A percentile compares a stretch with the other conserved stretches of the same genome.
Evolutionary conservation across 495 filamentous ascomycete species (phyloP).

Genomic region (Mycothermus thermophilus): DNA sequence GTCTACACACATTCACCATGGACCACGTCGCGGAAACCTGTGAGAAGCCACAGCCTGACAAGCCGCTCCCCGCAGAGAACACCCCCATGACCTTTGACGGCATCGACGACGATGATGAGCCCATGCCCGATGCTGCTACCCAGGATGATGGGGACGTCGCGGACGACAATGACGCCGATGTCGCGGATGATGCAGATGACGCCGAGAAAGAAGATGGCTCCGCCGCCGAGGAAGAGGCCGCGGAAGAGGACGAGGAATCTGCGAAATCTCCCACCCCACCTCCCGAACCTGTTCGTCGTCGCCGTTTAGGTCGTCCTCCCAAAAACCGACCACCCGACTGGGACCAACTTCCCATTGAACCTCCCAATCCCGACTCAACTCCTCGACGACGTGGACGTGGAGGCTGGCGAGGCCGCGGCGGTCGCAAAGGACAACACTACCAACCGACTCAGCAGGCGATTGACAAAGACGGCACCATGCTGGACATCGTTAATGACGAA

Average conservation of each 20-base stretch:
- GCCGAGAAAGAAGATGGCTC: slow-evolving; percentile 28
- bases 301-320: slow-evolving; percentile 72
- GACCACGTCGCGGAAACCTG: no score
- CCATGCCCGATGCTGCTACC: slow-evolving; percentile 35
- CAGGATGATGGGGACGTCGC: slow-evolving; percentile 25
- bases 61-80: no score
- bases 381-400: slow-evolving; percentile 55
- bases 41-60: no score
- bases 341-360: slow-evolving; percentile 45
- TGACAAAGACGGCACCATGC: slow-evolving; percentile 88
- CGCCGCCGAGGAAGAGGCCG: slow-evolving; percentile 25
- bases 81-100: slow-evolving; percentile 35
- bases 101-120: slow-evolving; percentile 36
- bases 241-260: slow-evolving; percentile 28
- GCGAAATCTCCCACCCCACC: slow-evolving; percentile 37
- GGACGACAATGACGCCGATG: slow-evolving; percentile 19
- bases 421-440: slow-evolving; percentile 59
- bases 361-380: slow-evolving; percentile 42
- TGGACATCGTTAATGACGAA: slow-evolving; percentile 86
- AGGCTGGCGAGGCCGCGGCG: slow-evolving; percentile 50
- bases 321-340: slow-evolving; percentile 70
- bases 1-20: no score
- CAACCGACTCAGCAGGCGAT: slow-evolving; percentile 61
- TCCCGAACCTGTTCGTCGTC: slow-evolving; percentile 52
- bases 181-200: no score